Evolutionary conservation across 306 rosid genomes (phyloP).

Genomic region (Acacia acuminata): DNA sequence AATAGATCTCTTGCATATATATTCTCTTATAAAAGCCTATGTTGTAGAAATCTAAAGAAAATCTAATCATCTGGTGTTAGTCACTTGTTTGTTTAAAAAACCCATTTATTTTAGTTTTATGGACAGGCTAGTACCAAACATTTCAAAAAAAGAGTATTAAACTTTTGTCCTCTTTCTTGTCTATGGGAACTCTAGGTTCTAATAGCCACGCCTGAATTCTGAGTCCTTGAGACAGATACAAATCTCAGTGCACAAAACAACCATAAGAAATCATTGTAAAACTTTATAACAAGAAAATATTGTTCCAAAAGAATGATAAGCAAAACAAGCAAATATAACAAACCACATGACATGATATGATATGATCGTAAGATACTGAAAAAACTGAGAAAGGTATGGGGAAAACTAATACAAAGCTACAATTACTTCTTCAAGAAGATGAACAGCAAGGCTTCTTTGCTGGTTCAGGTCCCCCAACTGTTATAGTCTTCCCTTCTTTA

Average conservation of each 20-base stretch:
- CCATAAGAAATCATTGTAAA: conserved; percentile 24
- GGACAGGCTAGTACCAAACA: neutral
- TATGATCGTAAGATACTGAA: neutral
- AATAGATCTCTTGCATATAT: neutral
- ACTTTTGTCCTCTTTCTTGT: neutral
- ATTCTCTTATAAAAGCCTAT: neutral
- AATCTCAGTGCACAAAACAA: conserved; percentile 15
- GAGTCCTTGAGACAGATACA: neutral
- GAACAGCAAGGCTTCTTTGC: conserved; percentile 81
- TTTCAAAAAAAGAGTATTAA: neutral
- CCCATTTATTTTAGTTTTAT: neutral
- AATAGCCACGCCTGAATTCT: too few relatives aligned
- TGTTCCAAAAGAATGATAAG: conserved; percentile 27
- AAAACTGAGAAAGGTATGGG: neutral
- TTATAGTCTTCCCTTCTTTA: conserved; percentile 73
- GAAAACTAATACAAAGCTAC: neutral
- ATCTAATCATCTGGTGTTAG: neutral
- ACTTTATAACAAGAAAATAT: conserved; percentile 28
- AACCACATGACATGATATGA: conserved; percentile 17
- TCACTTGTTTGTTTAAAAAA: neutral
- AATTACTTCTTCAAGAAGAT: conserved; percentile 51
- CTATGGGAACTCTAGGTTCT: neutral
- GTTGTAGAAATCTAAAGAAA: neutral
- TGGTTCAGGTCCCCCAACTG: conserved; percentile 53
- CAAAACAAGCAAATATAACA: conserved; percentile 17